Evolutionary conservation across 2,329 filamentous ascomycete species (phyloP), one percentile per base, ranked within the genome.

Genomic region (Beauveria sp.): DNA sequence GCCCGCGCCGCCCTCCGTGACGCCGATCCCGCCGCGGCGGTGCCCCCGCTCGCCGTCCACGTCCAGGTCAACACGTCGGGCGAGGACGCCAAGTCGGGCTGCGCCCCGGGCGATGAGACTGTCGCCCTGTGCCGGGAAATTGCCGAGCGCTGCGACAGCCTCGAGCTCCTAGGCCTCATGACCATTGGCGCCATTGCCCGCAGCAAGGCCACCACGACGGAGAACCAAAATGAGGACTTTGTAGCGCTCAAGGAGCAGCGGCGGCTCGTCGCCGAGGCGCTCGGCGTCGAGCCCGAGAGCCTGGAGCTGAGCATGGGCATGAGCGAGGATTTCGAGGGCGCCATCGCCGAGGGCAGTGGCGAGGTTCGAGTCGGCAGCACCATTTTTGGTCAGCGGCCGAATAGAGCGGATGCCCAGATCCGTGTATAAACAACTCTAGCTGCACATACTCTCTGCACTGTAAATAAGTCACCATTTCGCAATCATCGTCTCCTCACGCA

Each of bases 51-150:
- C 67, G 79, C 86, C 61, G 81, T 99, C 34, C 92, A 95, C 77
- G 87, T 99, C 95, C 95, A 99, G 76, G 87, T 99, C 67, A 99
- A 99, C 76, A 99, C 95, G 0, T 96, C 90, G 0, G 91, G 91
- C 60, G 95, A 98, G 73, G 85, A 85, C 54, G 82, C 81, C 67
- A 99, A 99, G 77, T 91, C 89, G 4, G 95, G 95, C 22, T 87
- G 91, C 51, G 78, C 85, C 6, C 93, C 93, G 0, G 81, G 80
- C 1, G 76, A 81, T 16, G 78, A 89, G 60, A 79, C 84, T 53
- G 72, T 85, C 1, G 79, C 76, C 0, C 77, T 98, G 45, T 93
- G 90, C 71, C 81, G 80, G 58, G 82, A 88, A 69, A 85, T 99
- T 58, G 73, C 83, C 12, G 79, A 87, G 5, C 79, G 84, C 43